Evolutionary conservation across 108 stramenopile species (phyloP).

Genomic region (Pseudonitzschia pungens): DNA sequence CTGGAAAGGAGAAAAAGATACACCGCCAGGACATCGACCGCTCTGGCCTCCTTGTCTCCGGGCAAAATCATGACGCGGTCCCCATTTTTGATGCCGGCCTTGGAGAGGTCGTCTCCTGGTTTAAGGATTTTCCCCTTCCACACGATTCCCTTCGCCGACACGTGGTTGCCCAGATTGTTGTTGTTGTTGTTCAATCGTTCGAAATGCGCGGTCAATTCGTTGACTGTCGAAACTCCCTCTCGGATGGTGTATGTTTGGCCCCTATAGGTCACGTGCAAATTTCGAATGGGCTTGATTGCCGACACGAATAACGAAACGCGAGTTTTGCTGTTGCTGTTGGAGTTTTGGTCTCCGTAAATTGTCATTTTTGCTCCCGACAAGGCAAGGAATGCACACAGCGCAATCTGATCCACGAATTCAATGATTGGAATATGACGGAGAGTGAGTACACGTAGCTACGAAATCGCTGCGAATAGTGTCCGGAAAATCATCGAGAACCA

Average conservation of each 20-base stretch:
- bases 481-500: too few relatives aligned
- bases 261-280: constrained; percentile 13
- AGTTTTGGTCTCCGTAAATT: background rate
- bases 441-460: too few relatives aligned
- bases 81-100: constrained; percentile 12
- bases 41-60: constrained; percentile 4
- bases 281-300: constrained; percentile 11
- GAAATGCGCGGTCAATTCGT: constrained; percentile 9
- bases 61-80: constrained; percentile 16
- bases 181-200: background rate
- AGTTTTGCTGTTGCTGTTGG: background rate
- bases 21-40: background rate
- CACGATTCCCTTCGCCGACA: background rate
- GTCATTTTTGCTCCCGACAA: background rate
- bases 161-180: background rate
- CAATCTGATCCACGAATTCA: background rate
- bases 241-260: constrained; percentile 7
- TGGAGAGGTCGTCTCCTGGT: constrained; percentile 1
- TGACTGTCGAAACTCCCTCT: constrained; percentile 6
- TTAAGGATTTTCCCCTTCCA: constrained; percentile 14
- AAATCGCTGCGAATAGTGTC: too few relatives aligned
- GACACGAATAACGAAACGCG: background rate
- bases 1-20: constrained; percentile 13
- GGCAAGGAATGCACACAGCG: background rate
- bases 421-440: background rate